A percentile compares a stretch with the other conserved stretches of the same genome.
These are phyloP conservation scores for Phoenix dactylifera DNA, from an alignment of 176 grass and related monocot species.

Conservation along the genomic window DNA sequence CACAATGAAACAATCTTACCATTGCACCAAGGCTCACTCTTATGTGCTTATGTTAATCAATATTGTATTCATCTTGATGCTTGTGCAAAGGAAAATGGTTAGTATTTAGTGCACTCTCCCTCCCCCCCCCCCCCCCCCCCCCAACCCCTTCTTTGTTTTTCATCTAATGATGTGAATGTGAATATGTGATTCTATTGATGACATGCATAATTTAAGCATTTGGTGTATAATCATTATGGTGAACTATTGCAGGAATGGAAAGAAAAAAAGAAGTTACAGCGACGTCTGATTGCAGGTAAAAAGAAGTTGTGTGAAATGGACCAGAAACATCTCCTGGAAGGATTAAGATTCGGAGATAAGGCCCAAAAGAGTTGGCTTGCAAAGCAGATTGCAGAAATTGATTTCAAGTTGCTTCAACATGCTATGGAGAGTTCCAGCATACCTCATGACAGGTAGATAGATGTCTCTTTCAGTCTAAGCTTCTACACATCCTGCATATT, in stretches of 20 bases:
- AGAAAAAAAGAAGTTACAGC: slow-evolving; percentile 72
- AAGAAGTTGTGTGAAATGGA: slow-evolving; percentile 70
- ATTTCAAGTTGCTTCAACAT: slow-evolving; percentile 72
- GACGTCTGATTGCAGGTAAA: slow-evolving; percentile 51
- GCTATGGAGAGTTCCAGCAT: slow-evolving; percentile 58
- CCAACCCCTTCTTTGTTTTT: too few relatives aligned
- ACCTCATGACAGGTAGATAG: slow-evolving; percentile 35
- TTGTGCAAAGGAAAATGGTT: too few relatives aligned
- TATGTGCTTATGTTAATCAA: too few relatives aligned
- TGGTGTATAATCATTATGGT: neutral
- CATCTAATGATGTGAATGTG: too few relatives aligned
- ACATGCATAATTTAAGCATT: too few relatives aligned
- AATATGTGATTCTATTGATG: too few relatives aligned
- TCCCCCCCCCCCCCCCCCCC: too few relatives aligned
- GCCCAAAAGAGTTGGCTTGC: slow-evolving; percentile 58
- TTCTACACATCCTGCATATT: too few relatives aligned
- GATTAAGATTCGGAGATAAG: slow-evolving; percentile 60
- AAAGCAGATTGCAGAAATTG: slow-evolving; percentile 65
- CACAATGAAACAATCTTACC: too few relatives aligned
- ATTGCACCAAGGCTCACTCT: too few relatives aligned
- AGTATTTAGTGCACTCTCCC: too few relatives aligned
- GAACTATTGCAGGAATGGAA: slow-evolving; percentile 70
- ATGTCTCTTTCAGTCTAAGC: neutral
- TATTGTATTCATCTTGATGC: too few relatives aligned
- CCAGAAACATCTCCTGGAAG: slow-evolving; percentile 75